These are phyloP conservation scores for Posidonia oceanica DNA, from an alignment of 116 monocot species.

Conservation along the genomic window DNA sequence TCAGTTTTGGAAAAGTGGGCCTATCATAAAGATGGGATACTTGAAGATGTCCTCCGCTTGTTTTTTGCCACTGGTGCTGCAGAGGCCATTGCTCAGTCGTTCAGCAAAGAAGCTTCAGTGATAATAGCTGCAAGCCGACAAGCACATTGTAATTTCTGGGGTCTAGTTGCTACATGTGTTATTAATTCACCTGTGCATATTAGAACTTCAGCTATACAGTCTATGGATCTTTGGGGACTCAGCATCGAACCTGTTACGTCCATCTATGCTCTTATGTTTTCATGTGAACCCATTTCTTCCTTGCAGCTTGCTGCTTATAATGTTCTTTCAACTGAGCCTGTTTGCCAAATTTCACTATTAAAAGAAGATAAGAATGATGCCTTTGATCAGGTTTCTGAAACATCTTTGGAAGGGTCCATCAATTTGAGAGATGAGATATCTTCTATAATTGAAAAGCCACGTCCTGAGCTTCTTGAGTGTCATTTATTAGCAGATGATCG, in stretches of 20 bases:
- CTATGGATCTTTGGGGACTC: constrained; percentile 94
- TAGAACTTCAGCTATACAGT: constrained; percentile 41
- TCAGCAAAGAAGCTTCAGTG: constrained; percentile 35
- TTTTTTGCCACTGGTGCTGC: constrained; percentile 68
- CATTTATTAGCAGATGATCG: constrained; percentile 45
- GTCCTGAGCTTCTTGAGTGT: constrained; percentile 37
- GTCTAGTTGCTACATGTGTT: constrained; percentile 53
- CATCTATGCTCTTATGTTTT: constrained; percentile 80
- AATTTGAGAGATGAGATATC: constrained; percentile 74
- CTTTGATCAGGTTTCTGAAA: constrained; percentile 24
- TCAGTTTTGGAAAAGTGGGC: constrained; percentile 28
- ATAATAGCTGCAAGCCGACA: constrained; percentile 53
- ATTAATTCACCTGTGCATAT: constrained; percentile 44
- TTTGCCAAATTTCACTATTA: constrained; percentile 37
- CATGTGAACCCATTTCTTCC: constrained; percentile 40
- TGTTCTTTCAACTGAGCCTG: constrained; percentile 59
- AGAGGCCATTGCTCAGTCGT: constrained; percentile 70
- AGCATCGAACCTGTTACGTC: constrained; percentile 57
- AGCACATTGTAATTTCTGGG: constrained; percentile 62
- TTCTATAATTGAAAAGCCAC: constrained; percentile 47
- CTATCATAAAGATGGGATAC: constrained; percentile 30
- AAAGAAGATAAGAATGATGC: constrained; percentile 27
- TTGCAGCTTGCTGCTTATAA: constrained; percentile 70
- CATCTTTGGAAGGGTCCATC: constrained; percentile 29
- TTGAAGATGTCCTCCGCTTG: constrained; percentile 63